Base-by-base conservation (phyloP, 192 early-diverging fungal species). In the Backusella mclennaniae region DNA sequence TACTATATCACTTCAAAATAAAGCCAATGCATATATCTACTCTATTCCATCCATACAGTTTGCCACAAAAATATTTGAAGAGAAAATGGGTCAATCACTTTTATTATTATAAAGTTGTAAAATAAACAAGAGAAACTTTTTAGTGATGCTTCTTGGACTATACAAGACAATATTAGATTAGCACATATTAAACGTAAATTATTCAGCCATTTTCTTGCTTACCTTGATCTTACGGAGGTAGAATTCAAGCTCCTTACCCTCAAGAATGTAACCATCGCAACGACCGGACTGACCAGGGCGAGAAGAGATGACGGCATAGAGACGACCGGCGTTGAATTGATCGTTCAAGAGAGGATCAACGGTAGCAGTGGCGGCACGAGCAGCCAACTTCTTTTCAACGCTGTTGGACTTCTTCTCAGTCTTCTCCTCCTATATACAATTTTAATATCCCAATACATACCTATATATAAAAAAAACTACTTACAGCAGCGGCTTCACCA, bases 241-340 rank as follows among this genome's bases (percentile, higher is more conserved):
- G 94, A 99, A 99, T 77, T 98, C 98, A 81, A 99, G 94, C 89
- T 99, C 98, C 92, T 98, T 96, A 80, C 98, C 98, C 87, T 99
- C 98, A 71, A 99, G 90, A 83, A 99, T 94, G 91, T 98, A 98
- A 72, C 98, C 98, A 85, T 99, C 98, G 79, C 90, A 89, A 84
- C 98, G 94, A 76, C 98, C 98, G 80, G 94, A 94, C 90, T 99
- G 98, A 82, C 98, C 98, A 41, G 97, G 98, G 82, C 97, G 94
- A 77, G 97, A 99, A 53, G 96, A 84, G 81, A 99, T 87, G 83
- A 92, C 90, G 83, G 97, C 97, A 84, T 89, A 97, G 76, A 95
- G 87, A 90, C 96, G 95, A 81, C 96, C 96, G 74, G 96, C 90
- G 86, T 87, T 89, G 84, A 99, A 97, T 91, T 98, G 97, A 85